These are phyloP conservation scores for Tolypocladium capitatum DNA, from an alignment of 2,329 filamentous ascomycete genomes.

Conservation along the genomic window DNA sequence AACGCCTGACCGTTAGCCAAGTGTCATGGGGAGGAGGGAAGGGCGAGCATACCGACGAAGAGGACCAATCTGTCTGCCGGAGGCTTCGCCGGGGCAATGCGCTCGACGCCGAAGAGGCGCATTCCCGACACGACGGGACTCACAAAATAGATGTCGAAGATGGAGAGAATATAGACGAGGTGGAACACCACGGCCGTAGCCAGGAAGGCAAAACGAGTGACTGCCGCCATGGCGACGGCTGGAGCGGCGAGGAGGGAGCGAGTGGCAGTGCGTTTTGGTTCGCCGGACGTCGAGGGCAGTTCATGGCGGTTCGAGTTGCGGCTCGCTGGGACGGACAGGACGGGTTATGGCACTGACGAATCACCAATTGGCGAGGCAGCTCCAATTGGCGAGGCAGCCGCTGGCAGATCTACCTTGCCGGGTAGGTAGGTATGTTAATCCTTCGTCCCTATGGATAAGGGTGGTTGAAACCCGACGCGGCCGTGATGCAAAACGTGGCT, in stretches of 20 bases:
- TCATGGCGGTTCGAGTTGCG: background rate
- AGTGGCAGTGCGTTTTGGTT: background rate
- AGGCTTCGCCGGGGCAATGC: conserved; percentile 43
- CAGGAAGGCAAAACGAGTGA: conserved; percentile 66
- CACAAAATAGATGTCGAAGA: conserved; percentile 98
- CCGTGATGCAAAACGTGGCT: background rate
- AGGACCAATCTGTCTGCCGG: conserved; percentile 85
- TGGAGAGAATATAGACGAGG: conserved; percentile 83
- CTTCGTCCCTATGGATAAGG: no score
- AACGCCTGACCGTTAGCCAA: background rate
- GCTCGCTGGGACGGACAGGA: background rate
- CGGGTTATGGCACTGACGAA: background rate
- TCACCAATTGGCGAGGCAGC: background rate
- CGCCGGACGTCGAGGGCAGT: background rate
- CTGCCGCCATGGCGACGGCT: conserved; percentile 33
- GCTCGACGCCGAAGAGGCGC: conserved; percentile 62
- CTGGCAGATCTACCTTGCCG: background rate
- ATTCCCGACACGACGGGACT: conserved; percentile 95
- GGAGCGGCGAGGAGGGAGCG: background rate
- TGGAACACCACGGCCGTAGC: conserved; percentile 86
- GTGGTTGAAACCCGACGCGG: background rate
- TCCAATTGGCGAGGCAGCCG: background rate
- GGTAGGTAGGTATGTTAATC: no score
- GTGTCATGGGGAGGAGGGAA: background rate
- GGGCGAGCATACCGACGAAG: conserved; percentile 58